phyloP scores from a whole-genome alignment of 75 land plant species.

The Ceratopteris richardii region DNA sequence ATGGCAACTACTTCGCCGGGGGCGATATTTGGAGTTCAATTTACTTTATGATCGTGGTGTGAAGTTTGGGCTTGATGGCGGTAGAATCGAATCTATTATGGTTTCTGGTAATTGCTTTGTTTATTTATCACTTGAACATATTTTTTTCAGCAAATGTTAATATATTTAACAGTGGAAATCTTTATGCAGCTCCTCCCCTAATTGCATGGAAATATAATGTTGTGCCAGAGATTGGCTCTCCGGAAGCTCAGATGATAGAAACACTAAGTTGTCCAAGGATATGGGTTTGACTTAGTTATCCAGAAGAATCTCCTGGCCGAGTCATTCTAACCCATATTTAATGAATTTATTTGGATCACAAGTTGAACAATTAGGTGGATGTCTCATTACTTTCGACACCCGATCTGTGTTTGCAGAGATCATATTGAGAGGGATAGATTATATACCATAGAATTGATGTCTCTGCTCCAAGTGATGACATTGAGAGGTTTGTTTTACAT shows the following conservation, averaged over 20 bases:
- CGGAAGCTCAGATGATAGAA: constrained; percentile 27
- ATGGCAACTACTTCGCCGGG: constrained; percentile 41
- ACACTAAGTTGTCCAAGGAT: constrained; percentile 16
- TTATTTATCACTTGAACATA: neutral
- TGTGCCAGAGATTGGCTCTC: constrained; percentile 22
- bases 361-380: no score
- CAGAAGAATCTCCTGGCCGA: no score
- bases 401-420: no score
- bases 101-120: constrained; percentile 26
- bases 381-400: no score
- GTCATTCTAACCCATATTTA: no score
- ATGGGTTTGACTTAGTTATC: constrained; percentile 27
- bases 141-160: neutral
- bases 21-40: constrained; percentile 40
- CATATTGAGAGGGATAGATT: no score
- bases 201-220: constrained; percentile 38
- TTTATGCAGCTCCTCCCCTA: constrained; percentile 36
- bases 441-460: no score
- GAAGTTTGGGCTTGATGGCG: constrained; percentile 41
- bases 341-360: no score
- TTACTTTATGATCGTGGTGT: constrained; percentile 40
- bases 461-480: no score
- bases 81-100: constrained; percentile 41
- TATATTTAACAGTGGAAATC: neutral
- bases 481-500: no score